Conservation (phyloP, 495 filamentous ascomycete genomes). For the Friedmanniomyces simplex region DNA sequence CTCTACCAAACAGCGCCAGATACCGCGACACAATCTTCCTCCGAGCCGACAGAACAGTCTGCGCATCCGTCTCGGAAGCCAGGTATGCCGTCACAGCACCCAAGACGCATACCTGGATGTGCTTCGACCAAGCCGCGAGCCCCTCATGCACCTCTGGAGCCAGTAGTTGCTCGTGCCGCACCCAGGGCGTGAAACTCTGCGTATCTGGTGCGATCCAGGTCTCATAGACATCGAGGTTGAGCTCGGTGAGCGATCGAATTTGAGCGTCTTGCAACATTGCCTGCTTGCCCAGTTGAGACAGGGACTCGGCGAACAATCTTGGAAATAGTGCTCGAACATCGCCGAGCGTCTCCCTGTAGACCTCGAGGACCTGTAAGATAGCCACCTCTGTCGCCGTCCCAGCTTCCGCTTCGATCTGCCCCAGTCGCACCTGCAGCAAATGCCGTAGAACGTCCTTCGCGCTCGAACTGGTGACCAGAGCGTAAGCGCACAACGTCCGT, state of each 20-base stretch:
- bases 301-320: constrained; percentile 55
- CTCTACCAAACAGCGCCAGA: neutral
- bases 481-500: constrained; percentile 68
- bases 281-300: constrained; percentile 56
- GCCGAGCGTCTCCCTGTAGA: constrained; percentile 69
- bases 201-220: constrained; percentile 79
- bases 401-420: constrained; percentile 41
- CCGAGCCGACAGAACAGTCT: neutral
- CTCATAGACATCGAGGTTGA: constrained; percentile 72
- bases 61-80: neutral
- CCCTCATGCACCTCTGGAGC: constrained; percentile 51
- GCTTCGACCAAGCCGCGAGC: constrained; percentile 62
- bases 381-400: constrained; percentile 16
- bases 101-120: constrained; percentile 34
- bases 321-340: constrained; percentile 68
- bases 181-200: constrained; percentile 77
- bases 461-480: constrained; percentile 70
- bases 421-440: constrained; percentile 65
- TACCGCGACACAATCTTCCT: constrained; percentile 3
- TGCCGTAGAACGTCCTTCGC: constrained; percentile 69
- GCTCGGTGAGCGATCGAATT: constrained; percentile 51
- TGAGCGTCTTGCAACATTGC: constrained; percentile 60
- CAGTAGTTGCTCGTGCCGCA: constrained; percentile 71
- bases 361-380: constrained; percentile 35
- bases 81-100: constrained; percentile 2